phyloP scores from a whole-genome alignment of 176 grass and related monocot species.

The Oryza glumipatula region DNA sequence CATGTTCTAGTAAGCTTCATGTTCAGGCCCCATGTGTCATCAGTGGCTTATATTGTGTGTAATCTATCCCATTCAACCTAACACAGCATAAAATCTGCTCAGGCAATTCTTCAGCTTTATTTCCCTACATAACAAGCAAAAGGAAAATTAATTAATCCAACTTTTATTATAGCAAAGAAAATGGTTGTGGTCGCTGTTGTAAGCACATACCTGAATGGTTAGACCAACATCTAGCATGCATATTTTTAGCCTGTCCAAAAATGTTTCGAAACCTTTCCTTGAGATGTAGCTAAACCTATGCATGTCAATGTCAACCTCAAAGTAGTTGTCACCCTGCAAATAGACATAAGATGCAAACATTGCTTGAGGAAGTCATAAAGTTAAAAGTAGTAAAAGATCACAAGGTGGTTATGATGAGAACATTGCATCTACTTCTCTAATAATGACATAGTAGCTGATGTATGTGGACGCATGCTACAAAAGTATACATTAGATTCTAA shows the following conservation, averaged over 20 bases:
- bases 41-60: slow-evolving; percentile 73
- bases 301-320: slow-evolving; percentile 98
- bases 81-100: slow-evolving; percentile 93
- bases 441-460: neutral
- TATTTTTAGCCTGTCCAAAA: slow-evolving; percentile 88
- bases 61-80: slow-evolving; percentile 89
- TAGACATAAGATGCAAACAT: slow-evolving; percentile 25
- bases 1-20: slow-evolving; percentile 32
- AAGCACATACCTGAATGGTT: slow-evolving; percentile 84
- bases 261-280: slow-evolving; percentile 94
- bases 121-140: slow-evolving; percentile 63
- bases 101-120: slow-evolving; percentile 85
- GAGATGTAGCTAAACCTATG: slow-evolving; percentile 99
- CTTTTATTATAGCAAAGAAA: slow-evolving; percentile 7
- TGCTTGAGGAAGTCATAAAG: neutral
- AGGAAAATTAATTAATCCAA: slow-evolving; percentile 1
- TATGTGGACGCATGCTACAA: slow-evolving; percentile 14
- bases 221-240: slow-evolving; percentile 88
- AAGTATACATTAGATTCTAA: neutral
- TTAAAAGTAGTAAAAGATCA: neutral
- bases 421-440: slow-evolving; percentile 16
- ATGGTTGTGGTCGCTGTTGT: neutral
- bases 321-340: slow-evolving; percentile 86
- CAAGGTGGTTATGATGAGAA: slow-evolving; percentile 20
- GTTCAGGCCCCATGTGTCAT: slow-evolving; percentile 53